Evolutionary conservation across 345 rosid species (phyloP).

Genomic region (Citrus hindsii): DNA sequence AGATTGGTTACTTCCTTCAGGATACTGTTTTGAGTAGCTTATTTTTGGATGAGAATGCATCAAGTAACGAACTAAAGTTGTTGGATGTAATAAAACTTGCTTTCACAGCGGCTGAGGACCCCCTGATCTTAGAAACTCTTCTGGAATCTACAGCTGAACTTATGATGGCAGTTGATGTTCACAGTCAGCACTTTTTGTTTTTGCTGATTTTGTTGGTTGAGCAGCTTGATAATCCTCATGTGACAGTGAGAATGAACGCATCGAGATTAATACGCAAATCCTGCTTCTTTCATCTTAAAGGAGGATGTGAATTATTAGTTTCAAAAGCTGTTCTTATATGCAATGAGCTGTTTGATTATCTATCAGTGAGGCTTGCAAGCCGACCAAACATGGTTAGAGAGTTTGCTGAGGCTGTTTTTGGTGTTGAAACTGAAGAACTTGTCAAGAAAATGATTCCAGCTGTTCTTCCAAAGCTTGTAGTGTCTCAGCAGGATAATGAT

Average conservation of each 20-base stretch:
- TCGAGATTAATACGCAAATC: constrained; percentile 71
- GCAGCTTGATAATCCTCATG: constrained; percentile 75
- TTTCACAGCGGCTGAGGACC: constrained; percentile 56
- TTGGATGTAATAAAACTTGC: constrained; percentile 57
- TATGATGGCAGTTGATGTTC: constrained; percentile 66
- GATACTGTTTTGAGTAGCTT: constrained; percentile 44
- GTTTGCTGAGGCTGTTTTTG: constrained; percentile 89
- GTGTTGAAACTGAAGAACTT: constrained; percentile 67
- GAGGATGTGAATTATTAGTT: constrained; percentile 63
- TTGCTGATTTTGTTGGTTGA: constrained; percentile 74
- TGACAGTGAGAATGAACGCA: constrained; percentile 63
- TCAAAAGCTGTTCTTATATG: constrained; percentile 54
- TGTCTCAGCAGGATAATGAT: constrained; percentile 63
- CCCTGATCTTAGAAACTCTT: constrained; percentile 67
- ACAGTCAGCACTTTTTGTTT: constrained; percentile 59
- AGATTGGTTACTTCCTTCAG: constrained; percentile 61
- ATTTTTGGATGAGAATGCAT: constrained; percentile 44
- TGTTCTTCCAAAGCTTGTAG: constrained; percentile 91
- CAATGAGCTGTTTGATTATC: constrained; percentile 61
- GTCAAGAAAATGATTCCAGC: constrained; percentile 73
- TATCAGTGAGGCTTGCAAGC: constrained; percentile 56
- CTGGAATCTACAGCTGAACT: constrained; percentile 71
- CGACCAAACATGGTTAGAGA: constrained; percentile 71
- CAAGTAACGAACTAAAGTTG: constrained; percentile 43
- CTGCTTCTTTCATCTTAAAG: constrained; percentile 71